Evolutionary conservation across 306 rosid genomes (phyloP), one percentile per base, ranked within the genome.

Genomic region (Dalbergia cochinchinensis): DNA sequence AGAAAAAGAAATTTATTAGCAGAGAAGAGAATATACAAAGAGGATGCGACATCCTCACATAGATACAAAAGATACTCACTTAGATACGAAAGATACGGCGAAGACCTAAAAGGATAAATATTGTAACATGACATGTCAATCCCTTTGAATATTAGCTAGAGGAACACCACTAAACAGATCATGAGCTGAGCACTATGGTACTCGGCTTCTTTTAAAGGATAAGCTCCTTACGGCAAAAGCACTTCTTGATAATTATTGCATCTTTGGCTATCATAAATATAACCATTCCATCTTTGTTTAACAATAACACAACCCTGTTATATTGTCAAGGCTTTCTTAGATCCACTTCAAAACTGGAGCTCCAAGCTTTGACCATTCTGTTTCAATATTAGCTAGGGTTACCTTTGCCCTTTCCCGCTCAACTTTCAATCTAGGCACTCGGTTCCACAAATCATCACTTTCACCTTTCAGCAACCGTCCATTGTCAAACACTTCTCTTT

Each of bases 381-480:
- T 35, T 78, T 66, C 82, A 67, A 78, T 55, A 78, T 55, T 78
- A 20, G 26, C 65, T 45, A 71, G 79, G 7, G 39, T 72, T 45
- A 34, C 14, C 65, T 57, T 65, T 20, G 83, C 80, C 65, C 44
- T 54, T 11, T 83, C 59, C 51, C 70, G 33, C 54, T 83, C 71
- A 33, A 65, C 69, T 44, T 61, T 83, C 79, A 71, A 33, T 14
- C 74, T 20, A 14, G 79, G 76, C 39, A 47, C 53, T 72, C 11
- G 20, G 73, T 59, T 78, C 54, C 72, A 59, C 67, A 83, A 48
- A 50, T 51, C 55, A 73, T 60, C 78, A 62, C 73, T 73, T 67
- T 39, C 51, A 26, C 6, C 11, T 78, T 60, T 78, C 42, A 59
- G 15, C 73, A 35, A 18, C 9, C 51, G 73, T 60, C 73, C 86